Evolutionary conservation across 1,139 yeast species (phyloP).

Genomic region (Geotrichum fermentans): DNA sequence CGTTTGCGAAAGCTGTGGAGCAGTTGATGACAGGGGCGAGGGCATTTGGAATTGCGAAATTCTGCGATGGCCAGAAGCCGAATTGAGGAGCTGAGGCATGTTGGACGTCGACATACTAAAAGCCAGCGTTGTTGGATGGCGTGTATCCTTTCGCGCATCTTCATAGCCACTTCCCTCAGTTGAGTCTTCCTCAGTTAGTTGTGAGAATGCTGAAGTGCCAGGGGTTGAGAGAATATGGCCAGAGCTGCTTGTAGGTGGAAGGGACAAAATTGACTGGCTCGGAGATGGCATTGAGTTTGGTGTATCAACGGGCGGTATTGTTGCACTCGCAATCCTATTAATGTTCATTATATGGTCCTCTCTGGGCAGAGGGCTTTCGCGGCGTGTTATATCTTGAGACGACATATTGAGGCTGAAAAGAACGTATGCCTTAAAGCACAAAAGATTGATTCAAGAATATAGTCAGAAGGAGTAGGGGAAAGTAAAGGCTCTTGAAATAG

Average conservation of each 20-base stretch:
- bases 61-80: constrained; percentile 13
- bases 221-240: constrained; percentile 6
- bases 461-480: too few species aligned
- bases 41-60: constrained; percentile 15
- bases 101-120: constrained; percentile 5
- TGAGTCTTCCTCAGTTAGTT: neutral
- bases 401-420: neutral
- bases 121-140: constrained; percentile 3
- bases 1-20: neutral
- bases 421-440: neutral
- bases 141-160: constrained; percentile 8
- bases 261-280: neutral
- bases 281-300: neutral
- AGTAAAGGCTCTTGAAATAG: too few species aligned
- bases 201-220: constrained; percentile 10
- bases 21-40: constrained; percentile 3
- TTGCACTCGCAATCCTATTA: constrained; percentile 4
- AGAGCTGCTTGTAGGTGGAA: constrained; percentile 1
- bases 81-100: constrained; percentile 9
- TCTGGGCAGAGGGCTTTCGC: constrained; percentile 10
- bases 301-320: neutral
- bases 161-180: constrained; percentile 1
- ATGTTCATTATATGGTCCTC: constrained; percentile 12
- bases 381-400: constrained; percentile 3
- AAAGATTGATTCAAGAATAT: too few species aligned